Evolutionary conservation across 2,329 filamentous ascomycete genomes (phyloP).

Genomic region (Hypoxylon sp.): DNA sequence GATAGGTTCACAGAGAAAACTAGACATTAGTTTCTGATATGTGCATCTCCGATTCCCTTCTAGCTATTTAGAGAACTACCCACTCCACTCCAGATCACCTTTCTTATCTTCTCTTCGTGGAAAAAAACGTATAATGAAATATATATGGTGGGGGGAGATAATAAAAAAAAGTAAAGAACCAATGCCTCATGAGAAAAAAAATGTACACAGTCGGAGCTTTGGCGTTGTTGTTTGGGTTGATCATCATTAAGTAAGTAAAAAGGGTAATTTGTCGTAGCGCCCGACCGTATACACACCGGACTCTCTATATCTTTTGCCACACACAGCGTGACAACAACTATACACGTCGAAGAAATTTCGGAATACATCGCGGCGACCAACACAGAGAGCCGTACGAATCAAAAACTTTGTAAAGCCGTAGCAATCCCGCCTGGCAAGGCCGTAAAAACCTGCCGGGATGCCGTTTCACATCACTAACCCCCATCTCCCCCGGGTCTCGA

Average conservation of each 20-base stretch:
- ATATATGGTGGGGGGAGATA: no score
- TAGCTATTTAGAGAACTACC: constrained; percentile 38
- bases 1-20: constrained; percentile 1
- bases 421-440: constrained; percentile 21
- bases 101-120: no score
- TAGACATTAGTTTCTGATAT: constrained; percentile 33
- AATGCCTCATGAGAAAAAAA: constrained; percentile 43
- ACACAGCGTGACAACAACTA: constrained; percentile 43
- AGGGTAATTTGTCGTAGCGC: constrained; percentile 43
- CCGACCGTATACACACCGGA: constrained; percentile 39
- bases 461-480: constrained; percentile 23
- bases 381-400: constrained; percentile 42
- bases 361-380: constrained; percentile 16
- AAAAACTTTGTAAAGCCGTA: constrained; percentile 22
- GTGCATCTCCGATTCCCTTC: constrained; percentile 45
- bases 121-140: constrained; percentile 24
- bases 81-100: constrained; percentile 42
- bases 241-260: constrained; percentile 44
- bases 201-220: constrained; percentile 44
- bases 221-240: constrained; percentile 19
- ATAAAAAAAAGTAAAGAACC: constrained; percentile 28
- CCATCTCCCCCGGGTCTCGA: constrained; percentile 25
- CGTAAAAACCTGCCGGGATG: constrained; percentile 10
- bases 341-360: constrained; percentile 18
- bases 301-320: constrained; percentile 44